phyloP scores from a whole-genome alignment of 805 yeast species.

The Isabelozyma pseudorhagii region DNA sequence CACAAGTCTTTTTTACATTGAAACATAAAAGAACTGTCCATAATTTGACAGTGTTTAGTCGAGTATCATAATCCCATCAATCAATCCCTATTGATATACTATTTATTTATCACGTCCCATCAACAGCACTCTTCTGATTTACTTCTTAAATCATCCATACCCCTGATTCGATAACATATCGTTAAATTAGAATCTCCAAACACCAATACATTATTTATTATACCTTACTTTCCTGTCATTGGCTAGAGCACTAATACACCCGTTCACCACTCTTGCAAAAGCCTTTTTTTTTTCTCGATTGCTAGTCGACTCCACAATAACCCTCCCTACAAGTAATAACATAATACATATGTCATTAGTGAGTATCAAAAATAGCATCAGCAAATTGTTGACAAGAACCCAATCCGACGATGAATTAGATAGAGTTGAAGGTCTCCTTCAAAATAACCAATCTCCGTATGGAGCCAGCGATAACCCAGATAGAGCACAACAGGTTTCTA shows the following conservation, averaged over 20 bases:
- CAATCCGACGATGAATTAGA: slow-evolving; percentile 29
- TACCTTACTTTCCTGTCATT: background rate
- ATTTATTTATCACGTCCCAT: no score
- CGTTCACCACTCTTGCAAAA: background rate
- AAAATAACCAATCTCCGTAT: slow-evolving; percentile 32
- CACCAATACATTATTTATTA: no score
- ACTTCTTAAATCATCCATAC: background rate
- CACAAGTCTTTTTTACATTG: background rate
- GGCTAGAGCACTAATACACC: background rate
- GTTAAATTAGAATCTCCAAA: no score
- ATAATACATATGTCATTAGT: slow-evolving; percentile 26
- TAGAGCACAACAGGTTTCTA: slow-evolving; percentile 31
- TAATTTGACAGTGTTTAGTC: background rate
- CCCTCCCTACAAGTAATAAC: background rate
- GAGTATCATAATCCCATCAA: background rate
- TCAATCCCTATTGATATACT: background rate
- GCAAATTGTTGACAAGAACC: slow-evolving; percentile 18
- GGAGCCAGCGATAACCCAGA: slow-evolving; percentile 33
- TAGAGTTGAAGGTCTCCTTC: slow-evolving; percentile 27
- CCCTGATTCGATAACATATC: background rate
- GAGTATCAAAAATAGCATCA: slow-evolving; percentile 33
- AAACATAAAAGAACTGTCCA: background rate
- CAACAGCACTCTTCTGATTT: no score
- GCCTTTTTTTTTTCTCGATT: background rate
- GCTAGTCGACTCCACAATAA: background rate